These are phyloP conservation scores for Penicillium fimorum DNA, from an alignment of 495 filamentous ascomycete genomes.

Conservation along the genomic window DNA sequence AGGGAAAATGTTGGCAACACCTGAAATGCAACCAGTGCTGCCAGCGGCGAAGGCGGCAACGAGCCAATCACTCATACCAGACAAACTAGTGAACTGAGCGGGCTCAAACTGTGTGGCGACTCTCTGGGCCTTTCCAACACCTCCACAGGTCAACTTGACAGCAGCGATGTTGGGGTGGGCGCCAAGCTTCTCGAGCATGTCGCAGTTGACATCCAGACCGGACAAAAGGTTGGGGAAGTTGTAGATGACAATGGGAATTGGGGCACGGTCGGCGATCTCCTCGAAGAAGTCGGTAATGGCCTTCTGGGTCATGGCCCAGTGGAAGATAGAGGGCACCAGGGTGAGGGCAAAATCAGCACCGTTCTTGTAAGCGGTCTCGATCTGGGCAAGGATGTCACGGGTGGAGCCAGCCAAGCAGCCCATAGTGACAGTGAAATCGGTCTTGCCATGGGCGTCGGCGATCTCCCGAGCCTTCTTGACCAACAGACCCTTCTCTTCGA, in stretches of 20 bases:
- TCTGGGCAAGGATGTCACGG: conserved; percentile 51
- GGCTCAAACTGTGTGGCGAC: conserved; percentile 49
- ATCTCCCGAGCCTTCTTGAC: conserved; percentile 50
- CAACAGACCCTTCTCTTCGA: conserved; percentile 48
- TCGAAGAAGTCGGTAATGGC: conserved; percentile 57
- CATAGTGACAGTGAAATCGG: conserved; percentile 38
- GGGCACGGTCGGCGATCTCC: conserved; percentile 48
- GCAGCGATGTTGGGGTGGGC: conserved; percentile 55
- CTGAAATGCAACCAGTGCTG: conserved; percentile 60
- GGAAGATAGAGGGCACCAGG: conserved; percentile 59
- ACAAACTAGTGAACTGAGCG: conserved; percentile 57
- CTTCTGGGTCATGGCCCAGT: conserved; percentile 51
- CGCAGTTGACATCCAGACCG: conserved; percentile 61
- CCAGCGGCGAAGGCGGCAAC: conserved; percentile 51
- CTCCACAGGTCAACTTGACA: conserved; percentile 65
- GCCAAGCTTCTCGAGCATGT: conserved; percentile 49
- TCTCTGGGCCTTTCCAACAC: conserved; percentile 57
- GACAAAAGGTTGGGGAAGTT: conserved; percentile 70
- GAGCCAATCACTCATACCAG: conserved; percentile 64
- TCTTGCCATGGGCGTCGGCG: conserved; percentile 52
- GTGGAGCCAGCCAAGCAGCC: conserved; percentile 53
- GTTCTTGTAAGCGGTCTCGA: neutral
- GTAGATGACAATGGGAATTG: conserved; percentile 60
- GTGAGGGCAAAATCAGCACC: conserved; percentile 57
- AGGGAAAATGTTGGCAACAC: conserved; percentile 65